Evolutionary conservation across 202 grass and related monocot species (phyloP).

Genomic region (Panicum hallii): DNA sequence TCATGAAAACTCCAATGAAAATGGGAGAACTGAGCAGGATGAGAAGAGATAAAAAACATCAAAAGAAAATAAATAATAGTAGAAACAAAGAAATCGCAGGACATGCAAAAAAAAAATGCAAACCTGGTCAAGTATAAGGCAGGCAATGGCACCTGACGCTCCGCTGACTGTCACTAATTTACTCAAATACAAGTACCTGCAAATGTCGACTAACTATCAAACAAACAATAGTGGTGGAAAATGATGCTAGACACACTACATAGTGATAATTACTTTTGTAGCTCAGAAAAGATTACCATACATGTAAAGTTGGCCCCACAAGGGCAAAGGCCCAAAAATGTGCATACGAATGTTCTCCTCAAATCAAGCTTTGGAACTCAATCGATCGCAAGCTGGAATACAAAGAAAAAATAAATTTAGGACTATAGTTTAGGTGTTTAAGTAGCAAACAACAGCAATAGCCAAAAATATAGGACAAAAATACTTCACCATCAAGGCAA

Average conservation of each 20-base stretch:
- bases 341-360: slow-evolving; percentile 85
- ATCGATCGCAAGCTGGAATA: slow-evolving; percentile 71
- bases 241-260: not conserved
- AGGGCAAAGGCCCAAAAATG: slow-evolving; percentile 76
- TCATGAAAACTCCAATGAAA: slow-evolving; percentile 89
- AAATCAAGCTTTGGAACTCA: slow-evolving; percentile 67
- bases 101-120: too few relatives aligned
- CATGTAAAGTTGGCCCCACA: slow-evolving; percentile 81
- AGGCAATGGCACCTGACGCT: too few relatives aligned
- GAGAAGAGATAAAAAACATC: too few relatives aligned
- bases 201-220: not conserved
- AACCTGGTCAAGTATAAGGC: too few relatives aligned
- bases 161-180: too few relatives aligned
- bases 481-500: not conserved
- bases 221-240: slow-evolving; percentile 1
- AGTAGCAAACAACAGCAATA: not conserved
- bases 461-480: not conserved
- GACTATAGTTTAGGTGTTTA: not conserved
- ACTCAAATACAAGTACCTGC: too few relatives aligned
- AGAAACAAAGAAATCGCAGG: too few relatives aligned
- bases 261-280: slow-evolving; percentile 18
- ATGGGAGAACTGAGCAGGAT: slow-evolving; percentile 65
- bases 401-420: slow-evolving; percentile 10
- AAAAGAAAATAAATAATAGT: too few relatives aligned
- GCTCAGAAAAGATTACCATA: slow-evolving; percentile 65